phyloP scores from a whole-genome alignment of 768 basidiomycete genomes.

The Pilatotrama ljubarskyi region DNA sequence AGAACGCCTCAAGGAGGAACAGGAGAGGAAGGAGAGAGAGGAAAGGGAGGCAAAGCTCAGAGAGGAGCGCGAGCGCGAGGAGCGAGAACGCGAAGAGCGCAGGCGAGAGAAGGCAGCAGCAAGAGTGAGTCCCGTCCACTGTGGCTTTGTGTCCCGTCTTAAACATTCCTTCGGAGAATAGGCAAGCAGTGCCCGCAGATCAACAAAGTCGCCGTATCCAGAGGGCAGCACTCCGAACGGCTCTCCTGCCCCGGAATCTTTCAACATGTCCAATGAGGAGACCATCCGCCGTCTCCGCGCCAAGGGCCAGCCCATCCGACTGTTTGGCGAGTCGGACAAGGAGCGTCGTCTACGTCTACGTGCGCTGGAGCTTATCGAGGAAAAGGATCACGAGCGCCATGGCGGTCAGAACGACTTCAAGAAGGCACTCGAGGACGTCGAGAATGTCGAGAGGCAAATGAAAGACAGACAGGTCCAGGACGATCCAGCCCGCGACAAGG shows the following conservation, averaged over 20 bases:
- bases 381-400: constrained; percentile 75
- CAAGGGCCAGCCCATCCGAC: constrained; percentile 91
- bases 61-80: constrained; percentile 22
- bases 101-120: constrained; percentile 27
- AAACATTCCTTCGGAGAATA: constrained; percentile 23
- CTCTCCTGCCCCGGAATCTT: constrained; percentile 49
- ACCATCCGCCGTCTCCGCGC: constrained; percentile 83
- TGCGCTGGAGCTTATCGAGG: constrained; percentile 94
- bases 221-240: constrained; percentile 19
- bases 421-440: constrained; percentile 84
- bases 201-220: constrained; percentile 27
- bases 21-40: constrained; percentile 42
- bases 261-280: constrained; percentile 94
- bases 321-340: constrained; percentile 96
- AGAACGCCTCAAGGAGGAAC: constrained; percentile 62
- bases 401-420: constrained; percentile 96
- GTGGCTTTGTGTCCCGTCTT: neutral
- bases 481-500: constrained; percentile 44
- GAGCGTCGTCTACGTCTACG: constrained; percentile 87
- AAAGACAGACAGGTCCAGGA: constrained; percentile 48
- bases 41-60: constrained; percentile 34
- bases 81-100: constrained; percentile 28
- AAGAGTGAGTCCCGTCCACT: constrained; percentile 43
- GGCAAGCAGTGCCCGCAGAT: constrained; percentile 22
- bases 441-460: constrained; percentile 69